Evolutionary conservation across 495 filamentous ascomycete species (phyloP), one percentile per base, ranked within the genome.

Genomic region (Staphylotrichum tortipilum): DNA sequence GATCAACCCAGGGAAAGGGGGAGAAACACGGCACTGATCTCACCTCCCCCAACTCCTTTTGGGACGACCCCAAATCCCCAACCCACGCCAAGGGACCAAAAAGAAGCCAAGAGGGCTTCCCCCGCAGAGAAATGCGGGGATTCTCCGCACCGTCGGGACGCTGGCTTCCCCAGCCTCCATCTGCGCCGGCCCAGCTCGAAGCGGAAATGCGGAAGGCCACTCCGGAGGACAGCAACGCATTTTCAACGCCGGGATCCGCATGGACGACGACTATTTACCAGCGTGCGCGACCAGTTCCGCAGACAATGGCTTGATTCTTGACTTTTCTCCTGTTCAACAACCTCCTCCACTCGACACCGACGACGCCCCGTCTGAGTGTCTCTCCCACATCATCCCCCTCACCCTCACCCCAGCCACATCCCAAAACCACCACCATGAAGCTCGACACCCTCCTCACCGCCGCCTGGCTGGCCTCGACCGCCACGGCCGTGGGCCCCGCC

Each of bases 191-290:
- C 35, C 39, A 49, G 37, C 44, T 63, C 61, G 23, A 63, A 65
- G 59, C 30, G 64, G 64, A 54, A 67, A 57, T 62, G 49, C 62
- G 62, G 64, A 63, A 61, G 40, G 47, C 36, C 22, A 39, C 54
- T 59, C 64, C 64, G 64, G 38, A 65, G 64, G 64, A 67, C 64
- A 67, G 51, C 64, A 38, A 49, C 53, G 47, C 62, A 57, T 22
- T 51, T 56, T 57, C 11, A 5, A 15, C 9, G 15, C 18, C 34
- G n/a, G 30, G 17, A 28, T 6, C 10, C 10, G 31, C 21, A 29
- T 37, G 29, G 29, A 41, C 7, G 39, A n/a, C n/a, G 18, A 10
- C 11, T 50, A 50, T 42, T 35, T 43, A 50, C 48, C 21, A 24
- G 31, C n/a, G 9, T 0, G 18, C 0, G 2, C 15, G 15, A 31